Conservation (phyloP, 1,284 basidiomycete genomes). For the Fomitiporia mediterranea region DNA sequence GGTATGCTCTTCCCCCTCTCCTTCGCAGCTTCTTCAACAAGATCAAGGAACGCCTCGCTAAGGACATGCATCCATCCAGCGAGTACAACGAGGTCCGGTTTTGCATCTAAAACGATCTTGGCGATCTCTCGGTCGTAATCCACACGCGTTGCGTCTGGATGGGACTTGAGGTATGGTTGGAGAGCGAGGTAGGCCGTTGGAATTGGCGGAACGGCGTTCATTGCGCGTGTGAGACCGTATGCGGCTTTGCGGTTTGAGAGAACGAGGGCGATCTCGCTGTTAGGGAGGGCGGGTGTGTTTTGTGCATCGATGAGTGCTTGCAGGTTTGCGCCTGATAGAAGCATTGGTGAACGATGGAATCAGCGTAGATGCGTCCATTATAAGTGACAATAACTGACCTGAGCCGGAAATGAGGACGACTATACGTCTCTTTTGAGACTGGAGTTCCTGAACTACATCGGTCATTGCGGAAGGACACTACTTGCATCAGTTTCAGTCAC, state of each 20-base stretch:
- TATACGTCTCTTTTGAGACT: constrained; percentile 3
- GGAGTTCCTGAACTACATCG: background rate
- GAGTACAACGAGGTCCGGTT: constrained; percentile 86
- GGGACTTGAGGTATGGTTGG: constrained; percentile 77
- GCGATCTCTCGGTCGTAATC: constrained; percentile 90
- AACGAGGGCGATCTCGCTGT: constrained; percentile 74
- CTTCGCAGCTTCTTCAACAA: constrained; percentile 36
- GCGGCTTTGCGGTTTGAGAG: constrained; percentile 92
- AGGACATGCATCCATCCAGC: constrained; percentile 99
- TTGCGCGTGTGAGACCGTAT: constrained; percentile 82
- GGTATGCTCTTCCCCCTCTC: constrained; percentile 50
- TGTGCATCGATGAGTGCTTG: constrained; percentile 93
- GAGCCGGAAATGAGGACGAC: constrained; percentile 18
- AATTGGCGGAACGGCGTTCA: constrained; percentile 66
- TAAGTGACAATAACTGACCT: background rate
- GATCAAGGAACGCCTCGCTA: constrained; percentile 42
- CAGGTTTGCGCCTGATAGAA: constrained; percentile 78
- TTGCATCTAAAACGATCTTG: constrained; percentile 52
- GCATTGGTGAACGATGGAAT: background rate
- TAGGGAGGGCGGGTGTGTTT: constrained; percentile 59
- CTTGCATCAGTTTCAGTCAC: no score
- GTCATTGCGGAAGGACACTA: background rate
- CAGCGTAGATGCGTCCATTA: background rate
- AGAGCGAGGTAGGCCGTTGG: constrained; percentile 82
- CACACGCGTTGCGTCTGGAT: constrained; percentile 69